A percentile compares a stretch with the other conserved stretches of the same genome.
Conservation (phyloP, 179 eudicot genomes). For the Carnegiea gigantea region DNA sequence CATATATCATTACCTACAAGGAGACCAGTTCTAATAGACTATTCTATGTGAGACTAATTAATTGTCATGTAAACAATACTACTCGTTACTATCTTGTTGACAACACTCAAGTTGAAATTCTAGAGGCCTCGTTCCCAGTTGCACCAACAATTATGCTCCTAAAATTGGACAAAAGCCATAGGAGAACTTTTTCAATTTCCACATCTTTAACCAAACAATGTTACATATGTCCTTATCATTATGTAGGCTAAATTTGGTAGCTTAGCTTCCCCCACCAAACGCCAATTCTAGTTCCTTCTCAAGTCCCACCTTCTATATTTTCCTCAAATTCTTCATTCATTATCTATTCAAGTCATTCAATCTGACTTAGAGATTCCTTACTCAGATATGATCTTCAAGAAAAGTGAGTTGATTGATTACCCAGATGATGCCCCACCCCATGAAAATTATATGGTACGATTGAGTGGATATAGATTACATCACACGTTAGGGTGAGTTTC, state of each 20-base stretch:
- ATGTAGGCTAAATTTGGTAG: slow-evolving; percentile 10
- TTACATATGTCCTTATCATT: neutral
- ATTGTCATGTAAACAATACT: neutral
- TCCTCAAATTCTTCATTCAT: neutral
- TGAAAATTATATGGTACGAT: too few relatives aligned
- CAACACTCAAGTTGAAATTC: neutral
- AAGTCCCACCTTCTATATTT: neutral
- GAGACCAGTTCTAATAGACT: too few relatives aligned
- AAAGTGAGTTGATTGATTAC: neutral
- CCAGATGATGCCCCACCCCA: neutral
- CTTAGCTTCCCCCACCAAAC: slow-evolving; percentile 17
- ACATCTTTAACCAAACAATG: slow-evolving; percentile 3
- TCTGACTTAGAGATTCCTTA: neutral
- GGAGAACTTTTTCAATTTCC: neutral
- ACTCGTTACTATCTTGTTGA: neutral
- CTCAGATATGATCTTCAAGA: neutral
- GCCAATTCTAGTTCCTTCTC: neutral
- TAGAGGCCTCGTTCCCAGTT: neutral
- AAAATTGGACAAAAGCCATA: neutral
- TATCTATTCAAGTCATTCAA: neutral
- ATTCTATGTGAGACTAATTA: too few relatives aligned
- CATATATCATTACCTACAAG: too few relatives aligned
- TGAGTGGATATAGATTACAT: too few relatives aligned
- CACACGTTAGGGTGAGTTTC: too few relatives aligned
- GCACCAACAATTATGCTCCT: neutral